Evolutionary conservation across 2,329 filamentous ascomycete genomes (phyloP).

Genomic region (Exophiala lecanii-corni): DNA sequence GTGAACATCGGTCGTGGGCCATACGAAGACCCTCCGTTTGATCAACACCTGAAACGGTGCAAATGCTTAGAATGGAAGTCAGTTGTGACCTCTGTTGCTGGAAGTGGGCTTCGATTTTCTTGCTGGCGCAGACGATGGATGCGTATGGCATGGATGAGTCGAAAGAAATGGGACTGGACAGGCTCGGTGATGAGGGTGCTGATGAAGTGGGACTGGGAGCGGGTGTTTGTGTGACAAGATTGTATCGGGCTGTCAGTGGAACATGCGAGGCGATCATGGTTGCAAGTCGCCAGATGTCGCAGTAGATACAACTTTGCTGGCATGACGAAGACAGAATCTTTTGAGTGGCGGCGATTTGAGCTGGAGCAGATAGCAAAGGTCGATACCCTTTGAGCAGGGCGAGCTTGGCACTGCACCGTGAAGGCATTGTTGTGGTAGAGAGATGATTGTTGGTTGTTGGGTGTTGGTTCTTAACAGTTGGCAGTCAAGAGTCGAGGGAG

Average conservation of each 20-base stretch:
- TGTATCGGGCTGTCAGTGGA: conserved; percentile 22
- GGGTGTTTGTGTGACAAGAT: conserved; percentile 14
- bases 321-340: conserved; percentile 21
- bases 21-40: conserved; percentile 22
- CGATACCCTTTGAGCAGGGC: conserved; percentile 22
- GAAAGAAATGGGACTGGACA: conserved; percentile 7
- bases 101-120: conserved; percentile 26
- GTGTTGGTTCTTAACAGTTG: neutral
- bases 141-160: conserved; percentile 14
- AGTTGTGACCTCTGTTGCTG: conserved; percentile 23
- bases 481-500: too few species aligned
- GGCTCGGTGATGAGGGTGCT: conserved; percentile 13
- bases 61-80: conserved; percentile 26
- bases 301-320: conserved; percentile 23
- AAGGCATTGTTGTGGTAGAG: conserved; percentile 11
- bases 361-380: conserved; percentile 15
- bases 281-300: conserved; percentile 27
- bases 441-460: neutral
- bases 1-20: conserved; percentile 23
- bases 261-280: conserved; percentile 23
- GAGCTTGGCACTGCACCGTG: conserved; percentile 19
- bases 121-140: conserved; percentile 18
- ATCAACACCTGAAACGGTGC: conserved; percentile 24
- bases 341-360: conserved; percentile 18
- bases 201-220: conserved; percentile 13